Evolutionary conservation across 176 grass and related monocot species (phyloP), one percentile per base, ranked within the genome.

Genomic region (Raddia guianensis): DNA sequence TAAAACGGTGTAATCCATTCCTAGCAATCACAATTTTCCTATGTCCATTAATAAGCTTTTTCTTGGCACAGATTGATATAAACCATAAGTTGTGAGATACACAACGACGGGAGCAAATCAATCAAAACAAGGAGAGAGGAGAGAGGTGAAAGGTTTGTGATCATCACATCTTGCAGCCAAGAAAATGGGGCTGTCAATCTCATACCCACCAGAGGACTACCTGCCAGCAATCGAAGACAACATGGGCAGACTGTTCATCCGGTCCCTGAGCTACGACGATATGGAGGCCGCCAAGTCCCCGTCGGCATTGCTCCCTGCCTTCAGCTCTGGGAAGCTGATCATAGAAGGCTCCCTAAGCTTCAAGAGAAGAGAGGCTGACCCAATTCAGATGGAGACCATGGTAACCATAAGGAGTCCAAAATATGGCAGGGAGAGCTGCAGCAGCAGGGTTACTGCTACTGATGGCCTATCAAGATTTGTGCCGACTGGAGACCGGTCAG

Each of bases 271-370:
- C 86, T 85, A 88, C 72, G 79, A 91, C 33, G 74, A 83, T 82
- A 85, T 91, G 80, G 82, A 87, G n/a, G 77, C 8, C 11, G 51
- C 14, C 3, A 75, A 83, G 5, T 81, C 85, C 3, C 64, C 74
- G 43, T 44, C 73, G 5, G 33, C 73, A 51, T 69, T 82, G 53
- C 49, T 55, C 27, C 85, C 65, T 0, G 8, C 59, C 21, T 73
- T 74, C 1, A 75, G 82, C 85, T 81, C 90, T 1, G 18, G 80
- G 0, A 92, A 82, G 66, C 66, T 90, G 44, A 42, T 90, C 40
- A 76, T 90, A 18, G 79, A 97, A 75, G 83, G 88, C 12, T 90
- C 85, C 6, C 60, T 92, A 27, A 86, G 93, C 78, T 95, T 92
- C 77, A 88, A 90, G 27, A 83, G 82, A 61, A 86, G 83, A 68